These are phyloP conservation scores for Cercospora citrullina DNA, from an alignment of 2,329 filamentous ascomycete genomes.

Conservation along the genomic window DNA sequence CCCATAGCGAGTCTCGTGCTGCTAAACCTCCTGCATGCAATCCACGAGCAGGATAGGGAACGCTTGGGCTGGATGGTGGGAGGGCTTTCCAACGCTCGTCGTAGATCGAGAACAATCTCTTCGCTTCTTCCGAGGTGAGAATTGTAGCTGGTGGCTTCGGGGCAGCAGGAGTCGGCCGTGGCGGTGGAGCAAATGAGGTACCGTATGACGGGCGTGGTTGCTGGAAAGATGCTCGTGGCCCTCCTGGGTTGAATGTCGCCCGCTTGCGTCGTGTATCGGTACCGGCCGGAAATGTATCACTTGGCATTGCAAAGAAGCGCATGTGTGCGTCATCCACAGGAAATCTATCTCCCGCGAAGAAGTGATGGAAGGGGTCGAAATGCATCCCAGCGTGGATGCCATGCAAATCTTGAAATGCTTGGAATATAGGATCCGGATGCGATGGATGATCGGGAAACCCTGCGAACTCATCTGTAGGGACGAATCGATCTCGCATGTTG, in stretches of 20 bases:
- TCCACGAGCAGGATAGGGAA: slow-evolving; percentile 37
- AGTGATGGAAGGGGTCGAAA: slow-evolving; percentile 22
- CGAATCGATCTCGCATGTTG: slow-evolving; percentile 10
- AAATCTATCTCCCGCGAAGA: slow-evolving; percentile 20
- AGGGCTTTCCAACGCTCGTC: slow-evolving; percentile 34
- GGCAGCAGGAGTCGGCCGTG: slow-evolving; percentile 15
- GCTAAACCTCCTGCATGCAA: slow-evolving; percentile 30
- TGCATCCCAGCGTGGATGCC: slow-evolving; percentile 15
- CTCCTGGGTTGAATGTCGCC: slow-evolving; percentile 21
- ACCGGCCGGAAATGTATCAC: slow-evolving; percentile 8
- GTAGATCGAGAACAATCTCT: slow-evolving; percentile 32
- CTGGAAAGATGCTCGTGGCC: slow-evolving; percentile 10
- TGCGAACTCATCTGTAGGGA: slow-evolving; percentile 20
- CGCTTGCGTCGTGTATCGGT: slow-evolving; percentile 20
- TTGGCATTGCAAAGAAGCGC: slow-evolving; percentile 28
- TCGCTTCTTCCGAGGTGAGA: slow-evolving; percentile 33
- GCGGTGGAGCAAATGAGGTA: slow-evolving; percentile 12
- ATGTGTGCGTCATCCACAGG: slow-evolving; percentile 18
- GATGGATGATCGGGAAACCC: slow-evolving; percentile 20
- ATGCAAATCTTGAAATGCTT: slow-evolving; percentile 25
- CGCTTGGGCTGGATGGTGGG: slow-evolving; percentile 28
- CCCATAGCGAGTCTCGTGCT: slow-evolving; percentile 32
- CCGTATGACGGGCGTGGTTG: slow-evolving; percentile 2
- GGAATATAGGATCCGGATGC: slow-evolving; percentile 25
- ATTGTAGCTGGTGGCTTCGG: slow-evolving; percentile 28